A percentile compares a stretch with the other conserved stretches of the same genome.
Evolutionary conservation across 768 basidiomycete species (phyloP).

Genomic region (Mycena venus): DNA sequence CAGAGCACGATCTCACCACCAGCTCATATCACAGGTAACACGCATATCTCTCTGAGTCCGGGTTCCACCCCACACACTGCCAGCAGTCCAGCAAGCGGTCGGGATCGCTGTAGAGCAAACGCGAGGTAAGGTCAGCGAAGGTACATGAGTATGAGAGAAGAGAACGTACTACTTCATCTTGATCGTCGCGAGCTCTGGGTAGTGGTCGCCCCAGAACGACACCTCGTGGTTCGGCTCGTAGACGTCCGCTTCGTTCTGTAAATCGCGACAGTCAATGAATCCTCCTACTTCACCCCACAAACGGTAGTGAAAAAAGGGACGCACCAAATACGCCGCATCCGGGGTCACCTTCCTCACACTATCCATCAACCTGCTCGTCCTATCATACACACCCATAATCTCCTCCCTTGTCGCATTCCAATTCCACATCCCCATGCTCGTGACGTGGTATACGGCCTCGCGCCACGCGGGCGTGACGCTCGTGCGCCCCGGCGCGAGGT

Average conservation of each 20-base stretch:
- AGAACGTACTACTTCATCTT: conserved; percentile 63
- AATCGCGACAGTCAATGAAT: not conserved
- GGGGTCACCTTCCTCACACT: conserved; percentile 57
- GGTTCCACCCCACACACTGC: conserved; percentile 57
- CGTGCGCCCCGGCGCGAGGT: conserved; percentile 52
- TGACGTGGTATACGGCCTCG: conserved; percentile 57
- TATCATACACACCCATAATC: conserved; percentile 47
- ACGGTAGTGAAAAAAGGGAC: conserved; percentile 20
- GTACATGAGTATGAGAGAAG: not conserved
- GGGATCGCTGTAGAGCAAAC: conserved; percentile 57
- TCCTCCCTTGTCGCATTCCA: conserved; percentile 59
- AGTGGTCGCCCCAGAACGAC: conserved; percentile 62
- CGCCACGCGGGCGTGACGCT: conserved; percentile 63
- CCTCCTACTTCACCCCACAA: too few relatives aligned
- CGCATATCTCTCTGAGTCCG: conserved; percentile 17
- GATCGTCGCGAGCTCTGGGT: conserved; percentile 53
- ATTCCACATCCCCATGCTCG: conserved; percentile 57
- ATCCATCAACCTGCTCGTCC: conserved; percentile 54
- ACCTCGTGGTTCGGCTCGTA: conserved; percentile 60
- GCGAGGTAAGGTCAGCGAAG: not conserved
- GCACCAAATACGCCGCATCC: conserved; percentile 60
- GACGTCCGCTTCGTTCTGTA: conserved; percentile 63
- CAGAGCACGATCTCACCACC: too few relatives aligned
- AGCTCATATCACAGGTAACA: conserved; percentile 17
- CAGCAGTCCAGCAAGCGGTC: conserved; percentile 62